A percentile compares a stretch with the other conserved stretches of the same genome.
phyloP scores from a whole-genome alignment of 768 basidiomycete genomes.

The Tulasnella sp. region DNA sequence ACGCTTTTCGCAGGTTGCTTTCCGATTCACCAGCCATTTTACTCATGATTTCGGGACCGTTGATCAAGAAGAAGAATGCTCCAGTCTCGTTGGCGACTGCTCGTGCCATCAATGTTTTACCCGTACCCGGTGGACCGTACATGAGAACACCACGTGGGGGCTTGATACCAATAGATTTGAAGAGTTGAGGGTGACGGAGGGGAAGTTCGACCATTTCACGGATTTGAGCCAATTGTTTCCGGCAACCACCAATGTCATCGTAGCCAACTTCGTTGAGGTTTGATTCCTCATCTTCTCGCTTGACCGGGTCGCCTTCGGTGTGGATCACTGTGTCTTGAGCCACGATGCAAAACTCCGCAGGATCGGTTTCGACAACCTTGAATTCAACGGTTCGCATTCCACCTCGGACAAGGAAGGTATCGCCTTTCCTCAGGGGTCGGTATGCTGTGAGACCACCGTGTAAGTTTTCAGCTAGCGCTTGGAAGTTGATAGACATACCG shows the following conservation, averaged over 20 bases:
- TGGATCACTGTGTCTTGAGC: conserved; percentile 98
- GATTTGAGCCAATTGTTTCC: conserved; percentile 99
- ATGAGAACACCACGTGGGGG: conserved; percentile 94
- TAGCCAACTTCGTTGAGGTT: conserved; percentile 96
- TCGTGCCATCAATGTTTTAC: conserved; percentile 99
- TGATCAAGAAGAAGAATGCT: conserved; percentile 99
- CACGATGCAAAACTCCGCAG: conserved; percentile 95
- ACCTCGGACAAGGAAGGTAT: conserved; percentile 97
- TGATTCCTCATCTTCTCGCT: conserved; percentile 96
- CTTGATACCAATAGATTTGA: conserved; percentile 99
- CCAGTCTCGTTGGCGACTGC: conserved; percentile 99
- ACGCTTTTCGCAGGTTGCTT: conserved; percentile 93
- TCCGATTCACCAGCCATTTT: conserved; percentile 99
- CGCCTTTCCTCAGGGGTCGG: conserved; percentile 90
- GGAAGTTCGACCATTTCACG: conserved; percentile 98
- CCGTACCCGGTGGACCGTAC: conserved; percentile 95
- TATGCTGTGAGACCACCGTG: conserved; percentile 41
- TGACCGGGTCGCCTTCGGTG: conserved; percentile 96
- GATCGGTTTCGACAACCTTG: conserved; percentile 98
- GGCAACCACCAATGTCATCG: conserved; percentile 97
- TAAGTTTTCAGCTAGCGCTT: conserved; percentile 13
- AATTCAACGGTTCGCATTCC: conserved; percentile 98
- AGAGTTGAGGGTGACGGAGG: conserved; percentile 94
- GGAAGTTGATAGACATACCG: conserved; percentile 34
- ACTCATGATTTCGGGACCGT: conserved; percentile 99